Conservation (phyloP, 805 yeast species). For the Phaffomyces opuntiae region DNA sequence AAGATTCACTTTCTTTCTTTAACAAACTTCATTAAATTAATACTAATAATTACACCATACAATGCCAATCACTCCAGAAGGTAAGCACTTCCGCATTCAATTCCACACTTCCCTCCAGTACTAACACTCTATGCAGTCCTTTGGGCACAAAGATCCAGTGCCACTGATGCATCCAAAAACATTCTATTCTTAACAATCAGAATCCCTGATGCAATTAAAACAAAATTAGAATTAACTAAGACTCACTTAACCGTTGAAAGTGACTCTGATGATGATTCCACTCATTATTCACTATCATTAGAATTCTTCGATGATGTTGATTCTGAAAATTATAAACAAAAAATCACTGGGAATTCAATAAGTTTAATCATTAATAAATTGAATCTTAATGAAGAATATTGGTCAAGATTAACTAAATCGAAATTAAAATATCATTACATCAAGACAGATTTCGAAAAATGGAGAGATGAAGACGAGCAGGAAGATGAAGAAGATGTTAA, state of each 20-base stretch:
- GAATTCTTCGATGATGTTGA: constrained; percentile 77
- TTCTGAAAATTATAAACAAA: constrained; percentile 50
- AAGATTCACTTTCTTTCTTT: neutral
- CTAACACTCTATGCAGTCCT: constrained; percentile 34
- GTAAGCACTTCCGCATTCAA: no score
- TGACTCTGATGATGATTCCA: constrained; percentile 36
- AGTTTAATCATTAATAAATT: constrained; percentile 67
- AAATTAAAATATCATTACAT: constrained; percentile 72
- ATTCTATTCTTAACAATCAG: constrained; percentile 66
- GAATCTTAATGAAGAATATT: constrained; percentile 62
- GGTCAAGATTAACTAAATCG: constrained; percentile 94
- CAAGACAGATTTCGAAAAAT: constrained; percentile 92
- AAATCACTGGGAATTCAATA: constrained; percentile 47
- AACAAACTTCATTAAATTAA: no score
- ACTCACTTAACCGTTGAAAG: constrained; percentile 47
- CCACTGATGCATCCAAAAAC: constrained; percentile 66
- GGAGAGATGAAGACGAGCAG: constrained; percentile 99
- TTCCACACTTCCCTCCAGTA: no score
- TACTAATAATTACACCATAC: no score
- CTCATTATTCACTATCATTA: constrained; percentile 53
- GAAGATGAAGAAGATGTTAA: constrained; percentile 30
- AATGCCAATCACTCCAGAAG: constrained; percentile 11
- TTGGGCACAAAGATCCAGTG: constrained; percentile 96
- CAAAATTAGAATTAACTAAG: constrained; percentile 55
- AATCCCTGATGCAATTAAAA: constrained; percentile 60